Conservation (phyloP, 202 grass and related monocot species). For the Saccharum hybrid region DNA sequence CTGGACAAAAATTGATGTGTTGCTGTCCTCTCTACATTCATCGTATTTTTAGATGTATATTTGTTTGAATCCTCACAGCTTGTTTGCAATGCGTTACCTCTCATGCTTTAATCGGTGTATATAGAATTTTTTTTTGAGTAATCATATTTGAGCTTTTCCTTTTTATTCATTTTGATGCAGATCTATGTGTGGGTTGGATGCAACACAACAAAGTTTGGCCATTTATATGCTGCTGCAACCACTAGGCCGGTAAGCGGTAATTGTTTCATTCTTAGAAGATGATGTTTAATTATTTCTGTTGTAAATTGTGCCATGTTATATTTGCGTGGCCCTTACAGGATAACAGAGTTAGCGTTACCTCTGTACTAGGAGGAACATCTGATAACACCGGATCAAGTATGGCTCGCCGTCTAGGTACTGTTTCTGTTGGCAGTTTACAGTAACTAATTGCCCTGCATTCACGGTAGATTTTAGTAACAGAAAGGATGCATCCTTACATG, state of each 20-base stretch:
- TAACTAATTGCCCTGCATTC: not conserved
- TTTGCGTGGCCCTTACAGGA: constrained; percentile 50
- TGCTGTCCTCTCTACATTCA: not conserved
- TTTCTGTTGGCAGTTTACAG: not conserved
- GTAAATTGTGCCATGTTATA: not conserved
- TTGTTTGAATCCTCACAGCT: constrained; percentile 2
- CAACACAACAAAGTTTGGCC: constrained; percentile 78
- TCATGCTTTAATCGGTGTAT: not conserved
- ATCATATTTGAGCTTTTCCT: not conserved
- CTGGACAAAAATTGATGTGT: not conserved
- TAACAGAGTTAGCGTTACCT: constrained; percentile 70
- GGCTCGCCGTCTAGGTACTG: constrained; percentile 71
- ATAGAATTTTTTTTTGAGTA: not conserved
- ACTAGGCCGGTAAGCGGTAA: constrained; percentile 60
- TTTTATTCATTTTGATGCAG: constrained; percentile 44
- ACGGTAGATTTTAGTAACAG: not conserved
- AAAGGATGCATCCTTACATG: constrained; percentile 26
- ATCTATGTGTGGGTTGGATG: constrained; percentile 95
- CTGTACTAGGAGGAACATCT: constrained; percentile 83
- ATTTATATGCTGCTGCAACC: constrained; percentile 87
- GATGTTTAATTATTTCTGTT: not conserved
- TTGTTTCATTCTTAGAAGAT: not conserved
- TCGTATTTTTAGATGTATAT: not conserved
- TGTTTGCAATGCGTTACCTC: not conserved
- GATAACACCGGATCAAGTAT: constrained; percentile 89